A percentile compares a stretch with the other conserved stretches of the same genome.
Evolutionary conservation across 2,329 filamentous ascomycete genomes (phyloP).

Genomic region (Ceratocystis huliohia): DNA sequence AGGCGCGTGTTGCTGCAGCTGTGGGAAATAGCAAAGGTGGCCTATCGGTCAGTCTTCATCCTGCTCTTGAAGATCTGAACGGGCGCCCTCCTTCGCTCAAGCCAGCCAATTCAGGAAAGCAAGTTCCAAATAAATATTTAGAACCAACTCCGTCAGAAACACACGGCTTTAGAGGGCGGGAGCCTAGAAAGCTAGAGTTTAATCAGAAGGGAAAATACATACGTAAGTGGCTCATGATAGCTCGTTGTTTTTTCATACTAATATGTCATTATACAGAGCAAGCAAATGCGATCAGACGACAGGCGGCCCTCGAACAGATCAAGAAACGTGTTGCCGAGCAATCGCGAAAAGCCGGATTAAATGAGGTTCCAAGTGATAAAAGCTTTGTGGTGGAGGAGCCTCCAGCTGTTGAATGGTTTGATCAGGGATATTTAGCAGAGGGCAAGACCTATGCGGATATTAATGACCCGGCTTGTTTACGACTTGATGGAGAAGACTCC

Average conservation of each 20-base stretch:
- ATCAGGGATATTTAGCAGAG: constrained; percentile 66
- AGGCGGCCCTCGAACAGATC: constrained; percentile 83
- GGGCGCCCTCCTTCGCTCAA: constrained; percentile 30
- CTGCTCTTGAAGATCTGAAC: constrained; percentile 51
- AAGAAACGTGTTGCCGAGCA: constrained; percentile 84
- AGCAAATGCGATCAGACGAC: constrained; percentile 74
- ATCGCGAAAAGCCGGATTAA: constrained; percentile 79
- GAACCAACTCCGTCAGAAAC: constrained; percentile 50
- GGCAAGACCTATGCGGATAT: constrained; percentile 63
- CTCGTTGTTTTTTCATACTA: background rate
- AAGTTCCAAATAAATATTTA: constrained; percentile 61
- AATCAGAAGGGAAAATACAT: constrained; percentile 97
- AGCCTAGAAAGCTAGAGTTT: constrained; percentile 69
- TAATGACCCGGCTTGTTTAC: constrained; percentile 51
- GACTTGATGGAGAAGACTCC: constrained; percentile 63
- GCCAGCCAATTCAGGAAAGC: constrained; percentile 21
- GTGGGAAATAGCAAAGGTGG: constrained; percentile 54
- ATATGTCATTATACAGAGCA: constrained; percentile 38
- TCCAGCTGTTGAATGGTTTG: constrained; percentile 94
- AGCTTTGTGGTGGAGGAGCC: constrained; percentile 74
- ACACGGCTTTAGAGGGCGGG: constrained; percentile 50
- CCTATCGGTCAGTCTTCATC: constrained; percentile 63
- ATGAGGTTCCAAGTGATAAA: constrained; percentile 78
- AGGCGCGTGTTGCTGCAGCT: constrained; percentile 65
- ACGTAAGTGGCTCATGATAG: constrained; percentile 26